A percentile compares a stretch with the other conserved stretches of the same genome.
These are phyloP conservation scores for Trapa incisa DNA, from an alignment of 345 rosid genomes.

Conservation along the genomic window DNA sequence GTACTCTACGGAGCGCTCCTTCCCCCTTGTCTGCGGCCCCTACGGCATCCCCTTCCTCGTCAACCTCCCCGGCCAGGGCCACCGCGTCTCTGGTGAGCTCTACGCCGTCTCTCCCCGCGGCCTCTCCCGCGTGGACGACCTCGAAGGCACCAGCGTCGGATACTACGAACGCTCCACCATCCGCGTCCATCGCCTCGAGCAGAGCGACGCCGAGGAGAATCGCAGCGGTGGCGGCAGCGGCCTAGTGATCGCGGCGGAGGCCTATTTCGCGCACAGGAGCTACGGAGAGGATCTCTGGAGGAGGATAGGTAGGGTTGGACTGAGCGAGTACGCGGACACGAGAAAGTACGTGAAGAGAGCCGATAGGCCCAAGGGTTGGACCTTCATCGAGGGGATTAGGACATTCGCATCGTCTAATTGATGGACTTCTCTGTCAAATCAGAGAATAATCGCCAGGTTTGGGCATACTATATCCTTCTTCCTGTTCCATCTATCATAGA, in stretches of 20 bases:
- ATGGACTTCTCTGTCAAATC: not conserved
- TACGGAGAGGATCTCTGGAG: slow-evolving; percentile 9
- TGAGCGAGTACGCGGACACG: too few species aligned
- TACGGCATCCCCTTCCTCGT: slow-evolving; percentile 60
- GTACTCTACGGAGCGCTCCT: slow-evolving; percentile 22
- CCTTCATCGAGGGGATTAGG: slow-evolving; percentile 26
- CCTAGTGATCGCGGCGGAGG: slow-evolving; percentile 35
- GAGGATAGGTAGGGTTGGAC: slow-evolving; percentile 18
- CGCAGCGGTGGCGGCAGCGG: not conserved
- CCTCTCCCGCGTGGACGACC: slow-evolving; percentile 39
- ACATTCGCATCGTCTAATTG: slow-evolving; percentile 8
- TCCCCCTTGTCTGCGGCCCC: slow-evolving; percentile 69
- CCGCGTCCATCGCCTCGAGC: slow-evolving; percentile 11
- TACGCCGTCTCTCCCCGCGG: slow-evolving; percentile 46
- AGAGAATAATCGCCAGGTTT: not conserved
- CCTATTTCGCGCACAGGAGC: slow-evolving; percentile 22
- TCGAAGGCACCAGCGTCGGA: slow-evolving; percentile 45
- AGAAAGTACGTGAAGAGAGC: too few species aligned
- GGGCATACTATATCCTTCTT: not conserved
- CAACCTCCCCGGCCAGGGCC: slow-evolving; percentile 40
- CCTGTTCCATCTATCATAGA: not conserved
- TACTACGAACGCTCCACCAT: slow-evolving; percentile 63
- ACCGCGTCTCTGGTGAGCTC: slow-evolving; percentile 50
- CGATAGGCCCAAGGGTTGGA: not conserved
- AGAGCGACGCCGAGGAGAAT: slow-evolving; percentile 3